phyloP scores from a whole-genome alignment of 257 asterid species.

The Apocynum venetum region DNA sequence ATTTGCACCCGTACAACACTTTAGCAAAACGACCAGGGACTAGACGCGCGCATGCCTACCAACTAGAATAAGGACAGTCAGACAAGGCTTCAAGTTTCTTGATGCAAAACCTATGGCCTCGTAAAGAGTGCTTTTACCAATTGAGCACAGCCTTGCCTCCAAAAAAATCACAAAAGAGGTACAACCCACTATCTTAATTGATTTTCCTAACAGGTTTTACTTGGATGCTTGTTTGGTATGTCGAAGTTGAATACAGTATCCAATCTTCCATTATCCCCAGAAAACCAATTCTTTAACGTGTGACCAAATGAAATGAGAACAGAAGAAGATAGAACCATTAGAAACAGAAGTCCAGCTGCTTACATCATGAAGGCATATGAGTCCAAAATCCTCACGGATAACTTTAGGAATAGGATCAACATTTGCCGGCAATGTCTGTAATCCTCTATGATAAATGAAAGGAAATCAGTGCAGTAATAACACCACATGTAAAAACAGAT shows the following conservation, averaged over 20 bases:
- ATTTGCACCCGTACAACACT: not conserved
- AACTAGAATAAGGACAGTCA: too few species aligned
- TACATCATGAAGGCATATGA: slow-evolving; percentile 69
- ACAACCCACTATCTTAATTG: not conserved
- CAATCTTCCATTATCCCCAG: not conserved
- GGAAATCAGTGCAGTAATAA: not conserved
- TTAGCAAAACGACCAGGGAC: not conserved
- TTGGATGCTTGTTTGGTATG: not conserved
- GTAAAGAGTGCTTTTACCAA: not conserved
- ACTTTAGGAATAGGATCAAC: slow-evolving; percentile 83
- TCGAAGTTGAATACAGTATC: not conserved
- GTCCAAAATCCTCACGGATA: slow-evolving; percentile 55
- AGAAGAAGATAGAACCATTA: not conserved
- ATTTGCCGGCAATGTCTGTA: slow-evolving; percentile 60
- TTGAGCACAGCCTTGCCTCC: not conserved
- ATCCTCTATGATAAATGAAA: slow-evolving; percentile 49
- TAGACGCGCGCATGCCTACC: too few species aligned
- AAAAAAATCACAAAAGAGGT: not conserved
- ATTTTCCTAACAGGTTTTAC: not conserved
- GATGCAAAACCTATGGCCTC: not conserved
- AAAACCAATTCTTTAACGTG: not conserved
- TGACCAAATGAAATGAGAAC: not conserved
- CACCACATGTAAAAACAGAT: not conserved
- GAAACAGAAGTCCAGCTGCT: slow-evolving; percentile 28
- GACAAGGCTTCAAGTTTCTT: not conserved